These are phyloP conservation scores for Albifimbria verrucaria DNA, from an alignment of 2,329 filamentous ascomycete genomes.

Conservation along the genomic window DNA sequence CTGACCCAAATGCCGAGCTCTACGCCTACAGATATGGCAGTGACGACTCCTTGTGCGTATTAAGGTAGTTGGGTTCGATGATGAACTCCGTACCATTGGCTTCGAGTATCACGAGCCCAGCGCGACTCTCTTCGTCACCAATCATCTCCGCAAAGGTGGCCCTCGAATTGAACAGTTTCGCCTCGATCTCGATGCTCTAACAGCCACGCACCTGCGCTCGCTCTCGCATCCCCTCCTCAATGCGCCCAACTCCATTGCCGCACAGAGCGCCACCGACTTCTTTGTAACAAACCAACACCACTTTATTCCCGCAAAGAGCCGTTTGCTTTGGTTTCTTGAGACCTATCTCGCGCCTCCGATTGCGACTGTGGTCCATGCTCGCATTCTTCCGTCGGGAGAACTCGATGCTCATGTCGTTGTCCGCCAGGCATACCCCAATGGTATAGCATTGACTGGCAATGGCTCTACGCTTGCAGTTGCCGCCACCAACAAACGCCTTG, in stretches of 20 bases:
- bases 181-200: slow-evolving; percentile 27
- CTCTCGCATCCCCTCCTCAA: slow-evolving; percentile 35
- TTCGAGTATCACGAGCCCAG: slow-evolving; percentile 32
- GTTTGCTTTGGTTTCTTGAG: slow-evolving; percentile 26
- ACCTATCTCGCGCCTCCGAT: slow-evolving; percentile 28
- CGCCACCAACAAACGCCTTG: slow-evolving; percentile 23
- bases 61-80: slow-evolving; percentile 16
- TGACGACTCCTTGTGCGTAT: slow-evolving; percentile 14
- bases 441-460: slow-evolving; percentile 34
- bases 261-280: slow-evolving; percentile 31
- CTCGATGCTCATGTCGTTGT: slow-evolving; percentile 25
- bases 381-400: slow-evolving; percentile 1
- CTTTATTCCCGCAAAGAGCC: slow-evolving; percentile 22
- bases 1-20: slow-evolving; percentile 23
- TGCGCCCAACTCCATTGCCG: slow-evolving; percentile 35
- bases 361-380: slow-evolving; percentile 33
- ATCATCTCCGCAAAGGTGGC: slow-evolving; percentile 28
- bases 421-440: slow-evolving; percentile 37
- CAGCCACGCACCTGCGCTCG: slow-evolving; percentile 31
- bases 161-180: slow-evolving; percentile 36
- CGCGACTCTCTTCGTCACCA: slow-evolving; percentile 32
- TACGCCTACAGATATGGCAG: slow-evolving; percentile 35
- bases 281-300: slow-evolving; percentile 39
- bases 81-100: slow-evolving; percentile 38
- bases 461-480: slow-evolving; percentile 34